Percentiles rank a stretch among this genome's conserved stretches.
Conservation (phyloP, 2,329 filamentous ascomycete species). For the Sordariomycetes sp. region DNA sequence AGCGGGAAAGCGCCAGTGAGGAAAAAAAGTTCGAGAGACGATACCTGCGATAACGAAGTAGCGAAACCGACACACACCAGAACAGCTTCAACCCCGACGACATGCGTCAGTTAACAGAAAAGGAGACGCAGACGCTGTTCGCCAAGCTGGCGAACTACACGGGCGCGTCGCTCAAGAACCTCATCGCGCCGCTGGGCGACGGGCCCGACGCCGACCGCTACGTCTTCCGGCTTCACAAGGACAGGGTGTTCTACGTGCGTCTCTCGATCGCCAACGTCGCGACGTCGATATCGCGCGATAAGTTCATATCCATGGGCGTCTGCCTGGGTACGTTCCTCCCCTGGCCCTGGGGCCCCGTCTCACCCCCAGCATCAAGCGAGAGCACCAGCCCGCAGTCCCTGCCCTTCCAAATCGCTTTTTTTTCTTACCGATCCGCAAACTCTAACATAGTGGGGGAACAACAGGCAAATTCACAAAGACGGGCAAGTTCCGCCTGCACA, state of each 20-base stretch:
- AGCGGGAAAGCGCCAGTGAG: neutral
- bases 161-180: conserved; percentile 70
- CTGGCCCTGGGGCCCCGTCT: neutral
- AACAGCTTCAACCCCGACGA: conserved; percentile 13
- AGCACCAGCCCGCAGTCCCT: no score
- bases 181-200: conserved; percentile 62
- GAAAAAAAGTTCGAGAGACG: neutral
- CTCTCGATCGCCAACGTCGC: conserved; percentile 85
- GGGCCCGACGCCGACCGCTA: conserved; percentile 60
- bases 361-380: neutral
- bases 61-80: neutral
- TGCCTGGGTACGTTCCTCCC: conserved; percentile 46
- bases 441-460: neutral
- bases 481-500: conserved; percentile 87
- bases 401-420: no score
- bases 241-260: conserved; percentile 83
- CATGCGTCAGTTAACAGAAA: conserved; percentile 74
- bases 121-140: conserved; percentile 71
- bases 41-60: conserved; percentile 3
- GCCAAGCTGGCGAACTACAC: conserved; percentile 91
- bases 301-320: conserved; percentile 75
- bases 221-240: conserved; percentile 73
- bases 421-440: neutral
- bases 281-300: conserved; percentile 69
- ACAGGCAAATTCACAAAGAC: conserved; percentile 88